Base-by-base conservation (phyloP, 371 early-diverging fungal species). In the Neoconidiobolus thromboides region DNA sequence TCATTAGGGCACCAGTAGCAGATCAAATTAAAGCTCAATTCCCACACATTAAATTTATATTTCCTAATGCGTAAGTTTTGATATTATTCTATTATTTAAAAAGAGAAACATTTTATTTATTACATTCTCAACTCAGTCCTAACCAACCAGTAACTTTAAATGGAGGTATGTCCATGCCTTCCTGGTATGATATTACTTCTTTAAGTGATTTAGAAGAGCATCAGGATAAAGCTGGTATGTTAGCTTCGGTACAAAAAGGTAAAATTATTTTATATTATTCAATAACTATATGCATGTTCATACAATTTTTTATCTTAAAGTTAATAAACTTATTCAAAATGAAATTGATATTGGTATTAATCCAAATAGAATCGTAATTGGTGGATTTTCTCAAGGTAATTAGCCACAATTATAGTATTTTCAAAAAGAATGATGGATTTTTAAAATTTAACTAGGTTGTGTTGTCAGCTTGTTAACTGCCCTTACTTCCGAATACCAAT, bases 321-420 rank as follows among this genome's bases (percentile, higher is more conserved):
- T 91, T 59, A 79, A 78, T 65, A 63, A 73, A 43, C 68, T 92
- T 52, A 75, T 96, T 40, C 75, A 79, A 1, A 67, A 77, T 7
- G 95, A 96, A 68, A 73, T 91, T 5, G 84, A 85, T 47, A 50
- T 69, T 1, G 89, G 90, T 12, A 91, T 92, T 58, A 80, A 89
- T 0, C 71, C 89, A 12, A 73, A 84, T 50, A 75, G 93, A 12
- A 94, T 96, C 55, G 81, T 93, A 41, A 61, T 96, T 26, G 94
- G 93, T 48, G 97, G 97, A 0, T 96, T 96, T 72, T 91, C 92
- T 37, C 97, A 96, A 75, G 96, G 91, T 63, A 71, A 14, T 6
- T 53, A 26, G 26, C 26, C 26, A 26, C 26, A 26, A 26, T 26
- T 26, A 26, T 26, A 26, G 26, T 26, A 26, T 26, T 26, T 26